These are phyloP conservation scores for Phytophthora pinifolia DNA, from an alignment of 352 stramenopile genomes.

Conservation along the genomic window DNA sequence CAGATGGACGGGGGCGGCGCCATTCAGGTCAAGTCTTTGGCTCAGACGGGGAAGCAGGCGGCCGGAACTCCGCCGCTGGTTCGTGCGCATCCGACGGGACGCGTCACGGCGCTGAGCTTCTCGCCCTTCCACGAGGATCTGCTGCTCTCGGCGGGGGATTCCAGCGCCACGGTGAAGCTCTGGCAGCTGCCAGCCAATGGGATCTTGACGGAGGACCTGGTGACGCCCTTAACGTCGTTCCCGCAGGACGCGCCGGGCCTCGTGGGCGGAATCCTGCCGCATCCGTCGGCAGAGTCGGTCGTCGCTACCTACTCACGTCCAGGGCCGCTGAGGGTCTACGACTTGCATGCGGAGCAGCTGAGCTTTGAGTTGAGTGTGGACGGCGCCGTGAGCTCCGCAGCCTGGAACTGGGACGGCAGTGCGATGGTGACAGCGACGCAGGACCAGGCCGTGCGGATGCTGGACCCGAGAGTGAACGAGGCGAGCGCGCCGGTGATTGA, in stretches of 20 bases:
- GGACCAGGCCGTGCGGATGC: conserved; percentile 47
- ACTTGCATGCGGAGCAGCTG: conserved; percentile 40
- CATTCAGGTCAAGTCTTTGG: conserved; percentile 61
- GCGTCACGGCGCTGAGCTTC: conserved; percentile 66
- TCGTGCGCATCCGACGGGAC: conserved; percentile 51
- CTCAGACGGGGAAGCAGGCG: conserved; percentile 38
- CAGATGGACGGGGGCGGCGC: conserved; percentile 59
- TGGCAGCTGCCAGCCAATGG: conserved; percentile 49
- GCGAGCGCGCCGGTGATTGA: conserved; percentile 12
- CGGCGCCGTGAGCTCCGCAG: conserved; percentile 29
- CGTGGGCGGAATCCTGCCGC: conserved; percentile 45
- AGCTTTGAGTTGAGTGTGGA: conserved; percentile 21
- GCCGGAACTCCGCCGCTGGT: conserved; percentile 45
- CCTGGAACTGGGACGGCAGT: conserved; percentile 79
- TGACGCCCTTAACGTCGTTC: conserved; percentile 24
- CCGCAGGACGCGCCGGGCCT: conserved; percentile 10
- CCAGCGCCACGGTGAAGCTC: conserved; percentile 48
- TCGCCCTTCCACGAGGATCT: conserved; percentile 51
- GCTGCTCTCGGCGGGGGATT: conserved; percentile 59
- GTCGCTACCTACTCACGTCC: conserved; percentile 43
- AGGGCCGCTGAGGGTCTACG: conserved; percentile 42
- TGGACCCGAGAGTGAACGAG: conserved; percentile 52
- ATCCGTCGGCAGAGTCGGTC: conserved; percentile 54
- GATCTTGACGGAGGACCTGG: conserved; percentile 33
- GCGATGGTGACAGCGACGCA: conserved; percentile 42